These are phyloP conservation scores for Cladosporium sp. DNA, from an alignment of 2,329 filamentous ascomycete species.

Conservation along the genomic window DNA sequence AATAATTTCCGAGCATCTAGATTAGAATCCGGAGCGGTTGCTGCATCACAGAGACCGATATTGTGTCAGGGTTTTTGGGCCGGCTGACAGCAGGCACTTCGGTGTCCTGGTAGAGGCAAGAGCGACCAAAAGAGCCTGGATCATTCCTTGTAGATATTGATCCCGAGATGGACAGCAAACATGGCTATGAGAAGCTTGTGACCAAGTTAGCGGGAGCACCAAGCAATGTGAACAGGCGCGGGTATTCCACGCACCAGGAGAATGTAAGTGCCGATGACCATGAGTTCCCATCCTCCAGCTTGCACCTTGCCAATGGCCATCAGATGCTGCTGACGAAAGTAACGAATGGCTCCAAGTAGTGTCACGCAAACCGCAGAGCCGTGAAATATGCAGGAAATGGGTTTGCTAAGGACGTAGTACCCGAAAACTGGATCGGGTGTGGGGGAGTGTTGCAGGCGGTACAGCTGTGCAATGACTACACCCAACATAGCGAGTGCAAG, in stretches of 20 bases:
- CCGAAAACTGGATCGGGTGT: constrained; percentile 44
- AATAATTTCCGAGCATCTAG: no score
- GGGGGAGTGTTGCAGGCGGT: constrained; percentile 50
- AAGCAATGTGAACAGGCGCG: not conserved
- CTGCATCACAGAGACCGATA: no score
- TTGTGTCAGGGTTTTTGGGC: no score
- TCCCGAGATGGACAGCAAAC: constrained; percentile 20
- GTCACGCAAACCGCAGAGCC: constrained; percentile 43
- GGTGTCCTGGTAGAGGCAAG: no score
- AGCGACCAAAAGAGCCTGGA: not conserved
- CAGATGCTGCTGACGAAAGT: constrained; percentile 56
- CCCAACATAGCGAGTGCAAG: constrained; percentile 62
- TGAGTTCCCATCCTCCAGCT: constrained; percentile 55
- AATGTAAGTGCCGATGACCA: constrained; percentile 41
- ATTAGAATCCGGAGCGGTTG: no score
- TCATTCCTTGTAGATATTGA: constrained; percentile 14
- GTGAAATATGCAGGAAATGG: constrained; percentile 49
- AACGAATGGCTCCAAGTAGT: constrained; percentile 51
- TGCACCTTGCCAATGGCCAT: constrained; percentile 52
- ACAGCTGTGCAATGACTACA: constrained; percentile 61
- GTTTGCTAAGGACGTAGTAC: constrained; percentile 56
- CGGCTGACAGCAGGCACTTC: no score
- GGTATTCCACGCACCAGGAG: constrained; percentile 41
- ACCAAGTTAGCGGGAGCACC: not conserved
- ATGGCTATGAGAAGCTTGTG: constrained; percentile 17